These are phyloP conservation scores for Colletotrichum sp. DNA, from an alignment of 2,329 filamentous ascomycete genomes.

Conservation along the genomic window DNA sequence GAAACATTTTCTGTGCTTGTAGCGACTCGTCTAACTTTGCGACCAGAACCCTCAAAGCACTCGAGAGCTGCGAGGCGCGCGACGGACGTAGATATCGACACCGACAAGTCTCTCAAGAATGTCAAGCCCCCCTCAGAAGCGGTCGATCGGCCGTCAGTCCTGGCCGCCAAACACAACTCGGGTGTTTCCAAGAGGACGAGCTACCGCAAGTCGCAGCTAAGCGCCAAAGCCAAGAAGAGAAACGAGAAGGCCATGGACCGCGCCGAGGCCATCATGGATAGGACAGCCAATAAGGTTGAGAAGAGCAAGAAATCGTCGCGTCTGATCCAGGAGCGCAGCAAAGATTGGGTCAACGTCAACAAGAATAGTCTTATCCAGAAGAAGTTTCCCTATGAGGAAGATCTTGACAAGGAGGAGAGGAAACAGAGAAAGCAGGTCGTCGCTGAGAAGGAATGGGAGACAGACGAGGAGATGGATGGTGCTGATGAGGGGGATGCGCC, in stretches of 20 bases:
- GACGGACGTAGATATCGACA: constrained; percentile 71
- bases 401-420: constrained; percentile 23
- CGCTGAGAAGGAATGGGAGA: constrained; percentile 28
- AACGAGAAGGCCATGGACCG: constrained; percentile 63
- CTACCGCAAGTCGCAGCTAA: constrained; percentile 58
- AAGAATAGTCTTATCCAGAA: constrained; percentile 25
- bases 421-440: constrained; percentile 22
- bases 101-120: constrained; percentile 73
- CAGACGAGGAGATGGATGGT: constrained; percentile 40
- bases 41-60: constrained; percentile 65
- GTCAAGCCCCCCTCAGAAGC: constrained; percentile 54
- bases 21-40: constrained; percentile 5
- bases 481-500: constrained; percentile 13
- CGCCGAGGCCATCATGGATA: constrained; percentile 64
- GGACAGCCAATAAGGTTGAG: constrained; percentile 59
- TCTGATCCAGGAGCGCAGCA: constrained; percentile 52
- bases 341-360: constrained; percentile 65
- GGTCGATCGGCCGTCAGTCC: constrained; percentile 65
- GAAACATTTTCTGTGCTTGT: neutral
- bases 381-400: constrained; percentile 24
- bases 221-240: constrained; percentile 57
- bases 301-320: constrained; percentile 56
- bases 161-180: constrained; percentile 68
- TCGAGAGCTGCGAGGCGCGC: constrained; percentile 78
- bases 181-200: constrained; percentile 73